These are phyloP conservation scores for Stagonosporopsis rhizophila DNA, from an alignment of 2,329 filamentous ascomycete species.

Conservation along the genomic window DNA sequence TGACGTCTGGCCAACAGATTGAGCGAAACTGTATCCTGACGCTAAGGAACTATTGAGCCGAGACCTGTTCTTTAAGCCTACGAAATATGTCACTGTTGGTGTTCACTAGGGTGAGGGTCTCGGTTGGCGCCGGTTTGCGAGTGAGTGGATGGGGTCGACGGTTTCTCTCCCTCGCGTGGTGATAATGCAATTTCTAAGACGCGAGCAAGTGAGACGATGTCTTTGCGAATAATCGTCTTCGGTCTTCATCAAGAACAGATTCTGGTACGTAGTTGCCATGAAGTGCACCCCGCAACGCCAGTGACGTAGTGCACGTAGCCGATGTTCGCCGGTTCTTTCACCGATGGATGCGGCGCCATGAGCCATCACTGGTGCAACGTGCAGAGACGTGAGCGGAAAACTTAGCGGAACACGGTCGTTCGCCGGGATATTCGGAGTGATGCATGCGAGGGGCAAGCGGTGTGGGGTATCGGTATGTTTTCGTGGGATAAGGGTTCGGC, in stretches of 20 bases:
- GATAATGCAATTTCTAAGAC: not conserved
- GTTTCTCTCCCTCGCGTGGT: not conserved
- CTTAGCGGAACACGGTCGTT: not conserved
- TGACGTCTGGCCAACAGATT: not conserved
- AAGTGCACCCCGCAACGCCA: slow-evolving; percentile 28
- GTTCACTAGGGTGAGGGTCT: slow-evolving; percentile 1
- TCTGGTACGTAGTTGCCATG: slow-evolving; percentile 6
- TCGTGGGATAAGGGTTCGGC: slow-evolving; percentile 10
- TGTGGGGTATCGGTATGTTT: slow-evolving; percentile 10
- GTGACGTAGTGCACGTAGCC: slow-evolving; percentile 33
- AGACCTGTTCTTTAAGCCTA: slow-evolving; percentile 1
- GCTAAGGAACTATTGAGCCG: slow-evolving; percentile 1
- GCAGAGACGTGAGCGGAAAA: not conserved
- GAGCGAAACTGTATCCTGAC: not conserved
- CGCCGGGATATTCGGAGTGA: slow-evolving; percentile 11
- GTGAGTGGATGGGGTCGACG: not conserved
- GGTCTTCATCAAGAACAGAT: slow-evolving; percentile 9
- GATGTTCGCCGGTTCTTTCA: slow-evolving; percentile 31
- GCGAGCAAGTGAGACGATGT: not conserved
- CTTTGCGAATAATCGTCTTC: slow-evolving; percentile 2
- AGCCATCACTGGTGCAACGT: slow-evolving; percentile 13
- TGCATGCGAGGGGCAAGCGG: slow-evolving; percentile 13
- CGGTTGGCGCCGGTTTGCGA: not conserved
- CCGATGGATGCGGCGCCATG: slow-evolving; percentile 20
- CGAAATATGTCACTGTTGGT: slow-evolving; percentile 7